Conservation (phyloP, 129 eudicot species). For the Erigeron canadensis region DNA sequence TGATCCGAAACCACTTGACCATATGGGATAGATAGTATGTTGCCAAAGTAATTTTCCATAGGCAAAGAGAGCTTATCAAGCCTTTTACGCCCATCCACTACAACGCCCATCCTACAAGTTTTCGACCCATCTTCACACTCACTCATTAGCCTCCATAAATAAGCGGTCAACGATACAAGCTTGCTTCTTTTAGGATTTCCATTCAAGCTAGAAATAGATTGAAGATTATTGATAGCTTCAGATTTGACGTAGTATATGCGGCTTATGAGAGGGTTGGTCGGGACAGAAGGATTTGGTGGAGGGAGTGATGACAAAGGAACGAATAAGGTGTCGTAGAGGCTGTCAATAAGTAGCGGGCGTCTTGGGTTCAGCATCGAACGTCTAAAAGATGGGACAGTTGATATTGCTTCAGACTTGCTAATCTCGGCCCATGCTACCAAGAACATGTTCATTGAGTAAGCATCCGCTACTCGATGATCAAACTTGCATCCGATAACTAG, state of each 20-base stretch:
- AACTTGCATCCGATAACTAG: conserved; percentile 56
- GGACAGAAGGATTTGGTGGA: conserved; percentile 23
- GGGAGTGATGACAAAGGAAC: conserved; percentile 38
- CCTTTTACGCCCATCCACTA: conserved; percentile 58
- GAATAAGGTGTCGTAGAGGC: conserved; percentile 34
- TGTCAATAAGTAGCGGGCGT: conserved; percentile 37
- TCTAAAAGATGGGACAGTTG: conserved; percentile 43
- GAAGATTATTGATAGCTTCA: conserved; percentile 40
- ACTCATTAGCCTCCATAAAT: conserved; percentile 51
- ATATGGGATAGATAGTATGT: conserved; percentile 55
- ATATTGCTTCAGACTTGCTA: conserved; percentile 30
- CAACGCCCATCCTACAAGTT: conserved; percentile 48
- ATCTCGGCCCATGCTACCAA: conserved; percentile 57
- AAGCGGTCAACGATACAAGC: conserved; percentile 45
- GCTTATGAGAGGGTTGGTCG: conserved; percentile 36
- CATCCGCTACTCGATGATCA: conserved; percentile 66
- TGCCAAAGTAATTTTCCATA: conserved; percentile 56
- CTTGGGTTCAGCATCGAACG: conserved; percentile 58
- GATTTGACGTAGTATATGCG: conserved; percentile 41
- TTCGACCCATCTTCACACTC: conserved; percentile 22
- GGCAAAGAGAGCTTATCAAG: conserved; percentile 21
- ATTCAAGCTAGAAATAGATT: conserved; percentile 26
- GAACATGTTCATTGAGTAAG: conserved; percentile 59
- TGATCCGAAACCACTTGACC: conserved; percentile 31
- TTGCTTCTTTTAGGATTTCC: conserved; percentile 37